Percentiles rank a stretch among this genome's conserved stretches.
These are phyloP conservation scores for Anisodus tanguticus DNA, from an alignment of 257 asterid genomes.

Conservation along the genomic window DNA sequence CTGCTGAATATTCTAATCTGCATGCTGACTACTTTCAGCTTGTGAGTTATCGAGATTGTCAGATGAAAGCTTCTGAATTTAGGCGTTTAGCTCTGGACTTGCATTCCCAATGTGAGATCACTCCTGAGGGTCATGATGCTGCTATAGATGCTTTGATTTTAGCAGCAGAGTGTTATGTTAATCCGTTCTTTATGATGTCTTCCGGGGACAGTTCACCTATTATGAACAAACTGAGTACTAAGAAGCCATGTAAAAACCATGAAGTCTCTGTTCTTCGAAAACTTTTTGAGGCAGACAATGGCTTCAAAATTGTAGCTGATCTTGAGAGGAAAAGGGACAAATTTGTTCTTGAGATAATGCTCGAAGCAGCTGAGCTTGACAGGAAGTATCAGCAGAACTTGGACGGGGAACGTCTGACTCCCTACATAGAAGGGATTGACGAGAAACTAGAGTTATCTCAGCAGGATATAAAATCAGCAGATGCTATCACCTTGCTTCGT, in stretches of 20 bases:
- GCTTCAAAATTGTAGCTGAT: constrained; percentile 69
- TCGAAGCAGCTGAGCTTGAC: constrained; percentile 91
- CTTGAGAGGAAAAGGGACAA: constrained; percentile 91
- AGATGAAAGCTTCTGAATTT: constrained; percentile 89
- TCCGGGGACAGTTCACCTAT: constrained; percentile 51
- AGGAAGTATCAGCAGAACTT: constrained; percentile 54
- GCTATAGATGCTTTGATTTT: constrained; percentile 90
- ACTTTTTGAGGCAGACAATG: constrained; percentile 50
- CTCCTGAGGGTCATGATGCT: constrained; percentile 75
- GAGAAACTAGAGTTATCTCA: constrained; percentile 51
- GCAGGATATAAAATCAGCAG: constrained; percentile 71
- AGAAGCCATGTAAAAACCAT: constrained; percentile 40
- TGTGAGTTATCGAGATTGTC: constrained; percentile 74
- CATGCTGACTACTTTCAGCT: constrained; percentile 81
- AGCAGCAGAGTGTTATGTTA: constrained; percentile 89
- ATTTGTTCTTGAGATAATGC: constrained; percentile 85
- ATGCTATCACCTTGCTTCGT: constrained; percentile 89
- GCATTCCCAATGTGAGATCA: constrained; percentile 65
- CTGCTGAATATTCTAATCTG: constrained; percentile 54
- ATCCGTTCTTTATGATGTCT: constrained; percentile 81
- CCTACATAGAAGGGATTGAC: constrained; percentile 59
- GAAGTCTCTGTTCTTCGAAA: constrained; percentile 55
- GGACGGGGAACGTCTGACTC: constrained; percentile 45
- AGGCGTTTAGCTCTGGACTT: constrained; percentile 82
- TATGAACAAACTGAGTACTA: constrained; percentile 40